Evolutionary conservation across 768 basidiomycete genomes (phyloP), one percentile per base, ranked within the genome.

Genomic region (Amanita rubescens): DNA sequence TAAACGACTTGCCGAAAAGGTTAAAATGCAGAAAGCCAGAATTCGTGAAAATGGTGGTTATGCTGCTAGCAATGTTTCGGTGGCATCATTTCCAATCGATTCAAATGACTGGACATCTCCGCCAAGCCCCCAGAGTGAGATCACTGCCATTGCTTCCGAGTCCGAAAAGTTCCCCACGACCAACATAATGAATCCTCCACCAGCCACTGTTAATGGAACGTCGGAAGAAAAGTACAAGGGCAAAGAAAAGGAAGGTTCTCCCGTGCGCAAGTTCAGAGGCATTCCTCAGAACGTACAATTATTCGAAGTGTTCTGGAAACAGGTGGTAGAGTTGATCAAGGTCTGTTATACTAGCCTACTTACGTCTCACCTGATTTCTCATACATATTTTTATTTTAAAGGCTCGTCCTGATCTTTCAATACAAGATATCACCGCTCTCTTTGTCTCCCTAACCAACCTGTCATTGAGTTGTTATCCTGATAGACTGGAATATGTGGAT

Each of bases 301-400:
- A 49, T 99, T 99, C 57, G 96, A 99, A 65, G 94, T 98, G 10
- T 99, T 98, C 67, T 99, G 96, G 95, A 85, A 89, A 58, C 96
- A 99, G 66, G 92, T 98, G 5, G 94, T 98, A 10, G 88, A 96
- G 65, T 81, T 99, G 24, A 94, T 99, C 75, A 96, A 94, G 81
- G 94, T 91, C 5, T 15, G 22, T 41, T 37, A 5, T 34, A 19
- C 19, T 30, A 25, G 19, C 8, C 6, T 55, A 10, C 19, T 38
- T 43, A 25, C 20, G 24, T 22, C n/a, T n/a, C n/a, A 12, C 5
- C 39, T 47, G 49, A 41, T 52, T 39, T 39, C 25, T 27, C 22
- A 39, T 39, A 39, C 19, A 50, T n/a, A n/a, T n/a, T n/a, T n/a
- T n/a, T n/a, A n/a, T n/a, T n/a, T 35, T 47, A 3, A 63, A 95